These are phyloP conservation scores for Buxus sempervirens DNA, from an alignment of 164 flowering plant species.

Conservation along the genomic window DNA sequence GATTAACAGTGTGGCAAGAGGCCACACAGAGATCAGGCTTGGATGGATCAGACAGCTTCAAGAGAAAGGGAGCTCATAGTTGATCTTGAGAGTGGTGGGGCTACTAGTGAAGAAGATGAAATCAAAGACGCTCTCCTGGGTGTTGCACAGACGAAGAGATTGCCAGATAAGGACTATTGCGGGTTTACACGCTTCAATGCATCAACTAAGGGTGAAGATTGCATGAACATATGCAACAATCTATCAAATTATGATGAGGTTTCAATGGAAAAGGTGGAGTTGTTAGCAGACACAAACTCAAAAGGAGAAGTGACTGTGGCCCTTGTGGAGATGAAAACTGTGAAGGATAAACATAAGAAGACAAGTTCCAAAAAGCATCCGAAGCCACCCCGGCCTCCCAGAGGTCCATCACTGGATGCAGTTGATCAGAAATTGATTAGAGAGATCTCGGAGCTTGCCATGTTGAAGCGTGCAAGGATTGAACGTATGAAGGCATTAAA, in stretches of 20 bases:
- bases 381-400: constrained; percentile 74
- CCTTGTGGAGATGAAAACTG: constrained; percentile 25
- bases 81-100: constrained; percentile 58
- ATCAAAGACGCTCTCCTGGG: constrained; percentile 12
- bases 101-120: constrained; percentile 26
- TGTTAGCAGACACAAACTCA: constrained; percentile 6
- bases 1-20: background rate
- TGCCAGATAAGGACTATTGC: constrained; percentile 25
- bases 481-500: constrained; percentile 64
- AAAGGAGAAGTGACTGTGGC: constrained; percentile 17
- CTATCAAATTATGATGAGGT: constrained; percentile 13
- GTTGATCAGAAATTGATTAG: constrained; percentile 62
- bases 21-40: background rate
- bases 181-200: constrained; percentile 27
- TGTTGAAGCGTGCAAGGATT: constrained; percentile 64
- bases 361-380: constrained; percentile 44
- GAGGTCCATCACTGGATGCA: constrained; percentile 59
- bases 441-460: constrained; percentile 65
- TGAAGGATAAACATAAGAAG: constrained; percentile 48
- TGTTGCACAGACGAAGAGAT: constrained; percentile 13
- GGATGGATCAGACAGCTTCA: constrained; percentile 33
- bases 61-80: constrained; percentile 28
- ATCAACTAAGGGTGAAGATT: constrained; percentile 28
- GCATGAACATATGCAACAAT: constrained; percentile 10
- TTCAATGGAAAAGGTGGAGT: constrained; percentile 20